A percentile compares a stretch with the other conserved stretches of the same genome.
These are phyloP conservation scores for Acer saccharum DNA, from an alignment of 345 rosid genomes.

Conservation along the genomic window DNA sequence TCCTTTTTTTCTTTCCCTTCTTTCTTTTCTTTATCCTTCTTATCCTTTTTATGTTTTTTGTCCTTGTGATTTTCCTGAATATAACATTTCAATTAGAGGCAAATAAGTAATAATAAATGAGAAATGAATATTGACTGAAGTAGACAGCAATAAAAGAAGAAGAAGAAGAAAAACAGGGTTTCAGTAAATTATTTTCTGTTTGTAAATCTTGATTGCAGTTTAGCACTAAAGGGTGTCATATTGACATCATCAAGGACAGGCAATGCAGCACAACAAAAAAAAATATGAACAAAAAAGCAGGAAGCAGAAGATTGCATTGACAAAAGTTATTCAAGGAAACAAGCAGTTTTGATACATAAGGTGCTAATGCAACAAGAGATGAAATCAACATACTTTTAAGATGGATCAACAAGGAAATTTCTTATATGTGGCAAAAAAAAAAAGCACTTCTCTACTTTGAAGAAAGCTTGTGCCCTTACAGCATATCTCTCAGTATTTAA, in stretches of 20 bases:
- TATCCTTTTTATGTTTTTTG: conserved; percentile 56
- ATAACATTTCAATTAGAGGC: conserved; percentile 7
- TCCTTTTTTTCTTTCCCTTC: conserved; percentile 46
- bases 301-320: neutral
- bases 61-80: conserved; percentile 58
- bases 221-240: too few species aligned
- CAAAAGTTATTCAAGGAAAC: neutral
- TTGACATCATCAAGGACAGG: too few species aligned
- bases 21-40: conserved; percentile 51
- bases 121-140: neutral
- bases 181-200: neutral
- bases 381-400: neutral
- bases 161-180: neutral
- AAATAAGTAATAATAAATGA: neutral
- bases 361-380: neutral
- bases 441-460: neutral
- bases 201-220: neutral
- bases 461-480: neutral
- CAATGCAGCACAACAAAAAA: neutral
- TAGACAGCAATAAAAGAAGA: neutral
- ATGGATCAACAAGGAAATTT: neutral
- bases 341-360: neutral
- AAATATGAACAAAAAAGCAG: neutral
- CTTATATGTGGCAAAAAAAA: neutral
- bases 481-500: neutral